phyloP scores from a whole-genome alignment of 306 rosid species.

The Herpetospermum pedunculosum region DNA sequence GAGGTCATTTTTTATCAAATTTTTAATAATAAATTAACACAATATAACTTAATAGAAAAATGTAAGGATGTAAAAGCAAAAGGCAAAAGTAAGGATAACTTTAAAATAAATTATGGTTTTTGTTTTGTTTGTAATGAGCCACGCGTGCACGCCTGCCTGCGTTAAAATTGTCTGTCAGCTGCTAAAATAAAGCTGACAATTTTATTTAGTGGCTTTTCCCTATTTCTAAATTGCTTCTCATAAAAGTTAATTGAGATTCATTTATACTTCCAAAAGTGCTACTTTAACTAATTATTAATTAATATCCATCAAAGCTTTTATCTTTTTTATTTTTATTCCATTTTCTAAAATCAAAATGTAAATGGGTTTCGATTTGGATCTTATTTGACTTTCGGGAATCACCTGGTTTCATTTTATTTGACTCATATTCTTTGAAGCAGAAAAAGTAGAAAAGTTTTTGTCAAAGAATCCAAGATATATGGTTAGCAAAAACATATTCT shows the following conservation, averaged over 20 bases:
- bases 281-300: background rate
- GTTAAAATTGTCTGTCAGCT: background rate
- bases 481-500: background rate
- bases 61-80: background rate
- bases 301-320: background rate
- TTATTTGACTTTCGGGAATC: background rate
- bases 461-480: background rate
- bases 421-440: too few relatives aligned
- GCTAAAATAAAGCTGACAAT: background rate
- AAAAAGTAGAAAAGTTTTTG: too few relatives aligned
- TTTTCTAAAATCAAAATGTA: too few relatives aligned
- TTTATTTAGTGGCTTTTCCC: background rate
- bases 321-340: background rate
- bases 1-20: background rate
- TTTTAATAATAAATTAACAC: background rate
- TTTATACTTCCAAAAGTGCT: background rate
- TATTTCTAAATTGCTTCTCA: constrained; percentile 2
- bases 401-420: too few relatives aligned
- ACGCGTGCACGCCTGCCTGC: constrained; percentile 25
- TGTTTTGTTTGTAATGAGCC: background rate
- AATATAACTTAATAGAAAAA: background rate
- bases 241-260: background rate
- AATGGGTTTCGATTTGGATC: background rate
- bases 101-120: background rate
- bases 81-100: background rate